Conservation (phyloP, 805 yeast species). For the Vanderwaltozyma polyspora region DNA sequence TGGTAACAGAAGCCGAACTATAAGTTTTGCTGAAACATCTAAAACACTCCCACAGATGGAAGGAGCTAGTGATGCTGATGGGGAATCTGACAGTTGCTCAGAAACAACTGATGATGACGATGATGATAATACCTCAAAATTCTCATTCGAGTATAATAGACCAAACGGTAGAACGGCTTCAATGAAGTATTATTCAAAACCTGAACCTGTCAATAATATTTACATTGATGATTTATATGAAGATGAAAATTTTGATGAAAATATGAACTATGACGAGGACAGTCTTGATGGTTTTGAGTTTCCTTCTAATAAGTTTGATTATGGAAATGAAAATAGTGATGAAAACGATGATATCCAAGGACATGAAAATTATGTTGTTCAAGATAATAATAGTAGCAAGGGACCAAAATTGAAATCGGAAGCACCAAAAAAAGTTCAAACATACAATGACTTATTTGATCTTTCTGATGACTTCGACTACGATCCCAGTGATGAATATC, state of each 20-base stretch:
- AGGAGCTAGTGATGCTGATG: not conserved
- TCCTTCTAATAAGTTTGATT: constrained; percentile 22
- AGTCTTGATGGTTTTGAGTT: constrained; percentile 26
- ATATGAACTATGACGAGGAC: constrained; percentile 26
- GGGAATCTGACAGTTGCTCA: not conserved
- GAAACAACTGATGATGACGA: constrained; percentile 2
- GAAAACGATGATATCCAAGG: not conserved
- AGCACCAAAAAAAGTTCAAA: constrained; percentile 4
- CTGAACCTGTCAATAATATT: constrained; percentile 17
- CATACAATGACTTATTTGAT: constrained; percentile 18
- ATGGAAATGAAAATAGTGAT: constrained; percentile 3
- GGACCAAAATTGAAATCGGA: not conserved
- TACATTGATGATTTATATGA: constrained; percentile 32
- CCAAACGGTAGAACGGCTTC: constrained; percentile 43
- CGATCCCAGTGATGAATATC: constrained; percentile 1
- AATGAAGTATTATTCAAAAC: constrained; percentile 36
- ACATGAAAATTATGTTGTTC: too few relatives aligned
- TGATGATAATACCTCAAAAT: constrained; percentile 24
- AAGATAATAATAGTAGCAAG: not conserved
- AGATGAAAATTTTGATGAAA: constrained; percentile 33
- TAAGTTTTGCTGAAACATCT: not conserved
- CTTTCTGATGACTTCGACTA: constrained; percentile 4
- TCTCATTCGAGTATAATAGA: constrained; percentile 40
- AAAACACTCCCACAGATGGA: not conserved
- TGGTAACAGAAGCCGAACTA: too few relatives aligned